A percentile compares a stretch with the other conserved stretches of the same genome.
Conservation (phyloP, 2,329 filamentous ascomycete genomes). For the Fusarium anguioides region DNA sequence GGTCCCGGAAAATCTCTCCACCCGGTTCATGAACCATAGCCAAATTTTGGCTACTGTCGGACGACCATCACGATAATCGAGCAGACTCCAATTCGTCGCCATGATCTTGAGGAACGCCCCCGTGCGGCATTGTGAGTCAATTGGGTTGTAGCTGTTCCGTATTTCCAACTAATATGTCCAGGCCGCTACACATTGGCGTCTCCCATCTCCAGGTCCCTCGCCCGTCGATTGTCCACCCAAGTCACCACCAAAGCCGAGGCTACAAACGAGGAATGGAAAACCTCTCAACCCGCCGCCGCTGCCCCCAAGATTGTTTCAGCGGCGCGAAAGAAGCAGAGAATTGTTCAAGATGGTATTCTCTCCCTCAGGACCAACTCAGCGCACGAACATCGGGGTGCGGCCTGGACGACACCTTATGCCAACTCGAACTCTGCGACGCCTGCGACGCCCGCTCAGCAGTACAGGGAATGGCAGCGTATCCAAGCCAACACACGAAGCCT, state of each 20-base stretch:
- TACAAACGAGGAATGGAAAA: constrained; percentile 38
- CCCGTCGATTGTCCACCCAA: constrained; percentile 50
- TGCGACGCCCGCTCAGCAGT: constrained; percentile 54
- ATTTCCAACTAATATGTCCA: constrained; percentile 45
- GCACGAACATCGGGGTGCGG: constrained; percentile 48
- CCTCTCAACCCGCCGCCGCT: constrained; percentile 32
- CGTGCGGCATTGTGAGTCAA: constrained; percentile 64
- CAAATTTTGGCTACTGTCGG: constrained; percentile 47
- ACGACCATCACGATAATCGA: constrained; percentile 33
- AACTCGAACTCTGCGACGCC: constrained; percentile 51
- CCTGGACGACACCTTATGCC: constrained; percentile 50
- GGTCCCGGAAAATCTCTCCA: constrained; percentile 43
- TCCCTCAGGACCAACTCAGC: constrained; percentile 51
- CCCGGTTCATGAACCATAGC: constrained; percentile 30
- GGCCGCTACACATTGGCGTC: constrained; percentile 65
- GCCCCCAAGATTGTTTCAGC: constrained; percentile 42
- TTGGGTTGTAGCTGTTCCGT: constrained; percentile 7
- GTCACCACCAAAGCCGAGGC: constrained; percentile 32
- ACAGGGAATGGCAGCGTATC: constrained; percentile 51
- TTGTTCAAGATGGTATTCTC: constrained; percentile 49
- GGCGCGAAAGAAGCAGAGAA: constrained; percentile 50
- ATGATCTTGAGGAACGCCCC: constrained; percentile 69
- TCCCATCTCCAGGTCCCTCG: constrained; percentile 52
- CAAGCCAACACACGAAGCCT: constrained; percentile 59
- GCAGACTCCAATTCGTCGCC: constrained; percentile 46